Percentiles rank a stretch among this genome's conserved stretches.
These are phyloP conservation scores for Claviceps sp. DNA, from an alignment of 2,329 filamentous ascomycete genomes.

Conservation along the genomic window DNA sequence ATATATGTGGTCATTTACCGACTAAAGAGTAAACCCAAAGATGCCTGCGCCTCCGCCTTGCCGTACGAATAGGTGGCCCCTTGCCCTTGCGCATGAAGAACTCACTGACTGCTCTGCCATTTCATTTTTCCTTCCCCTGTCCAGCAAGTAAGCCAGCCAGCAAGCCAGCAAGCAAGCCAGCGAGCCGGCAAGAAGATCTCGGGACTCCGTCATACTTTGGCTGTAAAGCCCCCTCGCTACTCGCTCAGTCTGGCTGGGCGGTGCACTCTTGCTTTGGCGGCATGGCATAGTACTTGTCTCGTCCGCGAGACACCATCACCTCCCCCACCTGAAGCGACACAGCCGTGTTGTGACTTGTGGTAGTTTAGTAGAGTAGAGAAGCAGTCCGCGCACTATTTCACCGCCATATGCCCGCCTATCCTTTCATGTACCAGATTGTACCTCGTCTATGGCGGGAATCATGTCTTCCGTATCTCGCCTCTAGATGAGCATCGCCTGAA, in stretches of 20 bases:
- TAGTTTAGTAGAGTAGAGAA: conserved; percentile 1
- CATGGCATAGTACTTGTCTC: conserved; percentile 7
- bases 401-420: neutral
- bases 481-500: conserved; percentile 21
- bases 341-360: neutral
- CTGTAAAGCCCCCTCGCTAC: conserved; percentile 1
- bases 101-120: neutral
- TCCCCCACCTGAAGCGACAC: conserved; percentile 4
- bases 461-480: conserved; percentile 19
- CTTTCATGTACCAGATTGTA: neutral
- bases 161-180: neutral
- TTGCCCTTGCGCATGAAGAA: neutral
- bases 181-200: neutral
- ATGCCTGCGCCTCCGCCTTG: conserved; percentile 1
- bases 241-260: neutral
- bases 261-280: conserved; percentile 3
- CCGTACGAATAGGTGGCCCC: neutral
- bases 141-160: neutral
- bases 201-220: neutral
- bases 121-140: neutral
- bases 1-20: conserved; percentile 4
- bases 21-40: neutral
- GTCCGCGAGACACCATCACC: conserved; percentile 7
- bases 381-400: neutral
- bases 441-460: conserved; percentile 1